Base-by-base conservation (phyloP, 805 yeast species). In the Metschnikowia lunata region DNA sequence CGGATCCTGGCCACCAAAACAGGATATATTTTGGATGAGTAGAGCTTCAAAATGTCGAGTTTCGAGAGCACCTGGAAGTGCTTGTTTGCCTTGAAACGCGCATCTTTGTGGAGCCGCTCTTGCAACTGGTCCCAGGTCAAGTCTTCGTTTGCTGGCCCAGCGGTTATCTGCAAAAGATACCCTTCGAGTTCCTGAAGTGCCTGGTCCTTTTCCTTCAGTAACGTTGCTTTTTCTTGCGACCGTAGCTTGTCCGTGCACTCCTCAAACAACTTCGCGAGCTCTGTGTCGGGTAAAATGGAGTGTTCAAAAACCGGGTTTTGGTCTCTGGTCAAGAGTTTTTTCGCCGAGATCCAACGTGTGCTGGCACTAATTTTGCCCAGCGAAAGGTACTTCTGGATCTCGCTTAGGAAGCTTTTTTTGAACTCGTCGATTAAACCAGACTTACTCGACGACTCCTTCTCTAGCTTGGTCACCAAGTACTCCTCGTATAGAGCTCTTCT, bases 271-370 rank as follows among this genome's bases (percentile, higher is more conserved):
- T 71, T 70, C 37, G 71, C 70, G 42, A 83, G 79, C 40, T 82
- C 75, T 27, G 66, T 66, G 39, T 82, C 88, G 18, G 81, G 74
- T 8, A 81, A 70, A 14, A 79, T 71, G 1, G 87, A 70, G 57
- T 79, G 81, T 44, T 71, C 74, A 57, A 79, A 83, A 7, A 83
- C 75, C 0, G 88, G 82, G 55, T 86, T 68, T n/a, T 71, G 93
- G 45, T 83, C 80, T 5, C 67, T 60, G 5, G 85, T 75, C 43
- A 75, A 42, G 14, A 51, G 31, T n/a, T 65, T 65, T 45, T 74
- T 78, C 0, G 78, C 68, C 0, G 83, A 75, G 29, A 59, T 54
- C 95, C 95, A 88, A 34, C 85, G 64, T 0, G 91, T 78, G 43
- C 71, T 75, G 49, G 77, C 73, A 14, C 68, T 67, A 26, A 86